phyloP scores from a whole-genome alignment of 176 grass and related monocot species.

The Lolium multiflorum region DNA sequence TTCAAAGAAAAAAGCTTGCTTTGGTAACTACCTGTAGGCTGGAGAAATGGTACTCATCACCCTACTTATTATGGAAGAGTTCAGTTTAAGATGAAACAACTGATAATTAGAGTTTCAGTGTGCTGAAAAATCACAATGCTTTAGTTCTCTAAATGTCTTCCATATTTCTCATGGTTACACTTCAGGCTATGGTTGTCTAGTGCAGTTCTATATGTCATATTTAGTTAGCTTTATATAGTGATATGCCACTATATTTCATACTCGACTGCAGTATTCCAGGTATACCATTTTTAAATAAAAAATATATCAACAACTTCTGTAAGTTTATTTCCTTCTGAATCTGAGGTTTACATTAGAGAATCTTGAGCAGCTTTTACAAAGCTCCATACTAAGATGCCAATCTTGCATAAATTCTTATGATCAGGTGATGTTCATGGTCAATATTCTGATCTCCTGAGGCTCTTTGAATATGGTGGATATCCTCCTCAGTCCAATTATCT shows the following conservation, averaged over 20 bases:
- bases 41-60: neutral
- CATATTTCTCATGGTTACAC: neutral
- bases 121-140: neutral
- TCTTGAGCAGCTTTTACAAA: neutral
- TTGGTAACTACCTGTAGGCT: neutral
- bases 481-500: slow-evolving; percentile 73
- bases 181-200: neutral
- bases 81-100: neutral
- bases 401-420: slow-evolving; percentile 38
- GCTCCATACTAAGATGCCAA: slow-evolving; percentile 8
- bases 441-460: slow-evolving; percentile 81
- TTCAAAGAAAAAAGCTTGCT: slow-evolving; percentile 12
- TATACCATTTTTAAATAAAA: neutral
- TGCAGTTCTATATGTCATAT: slow-evolving; percentile 4
- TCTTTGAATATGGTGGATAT: slow-evolving; percentile 79
- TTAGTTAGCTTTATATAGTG: neutral
- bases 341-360: neutral
- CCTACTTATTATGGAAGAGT: neutral
- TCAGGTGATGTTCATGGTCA: slow-evolving; percentile 84
- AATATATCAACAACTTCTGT: neutral
- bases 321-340: neutral
- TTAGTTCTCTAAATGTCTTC: neutral
- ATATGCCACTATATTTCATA: neutral
- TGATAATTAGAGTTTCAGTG: neutral
- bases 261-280: neutral